These are phyloP conservation scores for Acidiella bohemica DNA, from an alignment of 495 filamentous ascomycete species.

Conservation along the genomic window DNA sequence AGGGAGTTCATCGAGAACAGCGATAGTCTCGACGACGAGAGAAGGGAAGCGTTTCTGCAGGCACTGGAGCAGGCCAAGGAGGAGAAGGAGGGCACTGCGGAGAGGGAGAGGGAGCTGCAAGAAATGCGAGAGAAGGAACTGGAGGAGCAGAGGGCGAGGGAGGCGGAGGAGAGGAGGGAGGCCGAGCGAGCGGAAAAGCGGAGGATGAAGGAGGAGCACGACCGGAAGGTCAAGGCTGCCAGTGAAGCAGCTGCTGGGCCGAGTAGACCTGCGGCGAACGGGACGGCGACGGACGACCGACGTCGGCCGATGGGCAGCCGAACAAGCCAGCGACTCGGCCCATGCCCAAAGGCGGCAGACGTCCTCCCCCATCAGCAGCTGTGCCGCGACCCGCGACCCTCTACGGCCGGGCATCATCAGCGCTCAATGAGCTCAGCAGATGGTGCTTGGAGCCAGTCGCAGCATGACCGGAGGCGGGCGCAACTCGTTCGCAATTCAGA, in stretches of 20 bases:
- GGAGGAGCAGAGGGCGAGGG: constrained; percentile 41
- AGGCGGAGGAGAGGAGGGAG: constrained; percentile 46
- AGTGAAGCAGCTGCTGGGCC: neutral
- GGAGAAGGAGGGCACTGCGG: constrained; percentile 62
- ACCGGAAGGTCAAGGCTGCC: constrained; percentile 15
- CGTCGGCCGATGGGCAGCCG: no score
- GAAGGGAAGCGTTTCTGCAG: constrained; percentile 71
- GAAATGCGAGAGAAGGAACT: constrained; percentile 51
- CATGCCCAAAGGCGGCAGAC: constrained; percentile 19
- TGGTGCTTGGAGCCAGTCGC: constrained; percentile 36
- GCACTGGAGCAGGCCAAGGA: constrained; percentile 45
- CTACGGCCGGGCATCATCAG: constrained; percentile 14
- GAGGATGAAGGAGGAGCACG: constrained; percentile 42
- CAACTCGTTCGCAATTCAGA: constrained; percentile 59
- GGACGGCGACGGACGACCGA: constrained; percentile 1
- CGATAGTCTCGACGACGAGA: constrained; percentile 80
- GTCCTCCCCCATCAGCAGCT: constrained; percentile 27
- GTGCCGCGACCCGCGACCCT: constrained; percentile 6
- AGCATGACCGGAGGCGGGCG: constrained; percentile 37
- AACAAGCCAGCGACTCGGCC: constrained; percentile 4
- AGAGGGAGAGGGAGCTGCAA: constrained; percentile 46
- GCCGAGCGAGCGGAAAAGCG: constrained; percentile 44
- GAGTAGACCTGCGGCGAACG: neutral
- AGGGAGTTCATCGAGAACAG: constrained; percentile 73
- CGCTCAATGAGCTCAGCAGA: constrained; percentile 10